Evolutionary conservation across 2,329 filamentous ascomycete genomes (phyloP).

Genomic region (Paraphoma sp.): DNA sequence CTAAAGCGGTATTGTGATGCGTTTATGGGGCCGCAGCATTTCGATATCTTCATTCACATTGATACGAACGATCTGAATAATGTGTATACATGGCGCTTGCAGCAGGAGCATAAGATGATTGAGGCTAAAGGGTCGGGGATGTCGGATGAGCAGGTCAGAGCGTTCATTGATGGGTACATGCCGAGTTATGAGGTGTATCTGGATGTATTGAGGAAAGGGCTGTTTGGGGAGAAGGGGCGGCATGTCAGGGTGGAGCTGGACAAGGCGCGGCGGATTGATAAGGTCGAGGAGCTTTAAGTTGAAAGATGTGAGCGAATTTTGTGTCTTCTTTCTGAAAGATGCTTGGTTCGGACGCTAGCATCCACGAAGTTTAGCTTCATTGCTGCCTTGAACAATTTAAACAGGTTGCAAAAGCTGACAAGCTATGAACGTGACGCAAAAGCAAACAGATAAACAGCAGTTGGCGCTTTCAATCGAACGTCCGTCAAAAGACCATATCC

Average conservation of each 20-base stretch:
- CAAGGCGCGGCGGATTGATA: slow-evolving; percentile 52
- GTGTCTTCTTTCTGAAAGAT: too few relatives aligned
- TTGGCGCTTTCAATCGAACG: too few relatives aligned
- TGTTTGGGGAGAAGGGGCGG: slow-evolving; percentile 54
- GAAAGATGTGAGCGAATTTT: background rate
- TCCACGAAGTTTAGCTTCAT: too few relatives aligned
- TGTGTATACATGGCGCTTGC: slow-evolving; percentile 83
- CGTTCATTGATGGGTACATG: slow-evolving; percentile 72
- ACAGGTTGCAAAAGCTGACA: too few relatives aligned
- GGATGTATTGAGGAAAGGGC: slow-evolving; percentile 56
- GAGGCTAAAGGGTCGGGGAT: slow-evolving; percentile 74
- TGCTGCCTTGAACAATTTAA: too few relatives aligned
- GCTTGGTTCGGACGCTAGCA: too few relatives aligned
- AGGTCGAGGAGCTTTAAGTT: slow-evolving; percentile 38
- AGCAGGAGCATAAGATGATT: slow-evolving; percentile 79
- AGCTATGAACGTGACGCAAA: too few relatives aligned
- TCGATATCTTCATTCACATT: slow-evolving; percentile 70
- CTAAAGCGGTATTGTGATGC: slow-evolving; percentile 59
- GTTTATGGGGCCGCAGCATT: slow-evolving; percentile 49
- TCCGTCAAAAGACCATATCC: too few relatives aligned
- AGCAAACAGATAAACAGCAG: too few relatives aligned
- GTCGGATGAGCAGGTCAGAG: slow-evolving; percentile 78
- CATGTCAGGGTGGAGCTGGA: slow-evolving; percentile 60
- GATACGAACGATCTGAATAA: slow-evolving; percentile 75
- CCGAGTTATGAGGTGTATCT: slow-evolving; percentile 65